phyloP scores from a whole-genome alignment of 129 eudicot species.

The Ambrosia artemisiifolia region DNA sequence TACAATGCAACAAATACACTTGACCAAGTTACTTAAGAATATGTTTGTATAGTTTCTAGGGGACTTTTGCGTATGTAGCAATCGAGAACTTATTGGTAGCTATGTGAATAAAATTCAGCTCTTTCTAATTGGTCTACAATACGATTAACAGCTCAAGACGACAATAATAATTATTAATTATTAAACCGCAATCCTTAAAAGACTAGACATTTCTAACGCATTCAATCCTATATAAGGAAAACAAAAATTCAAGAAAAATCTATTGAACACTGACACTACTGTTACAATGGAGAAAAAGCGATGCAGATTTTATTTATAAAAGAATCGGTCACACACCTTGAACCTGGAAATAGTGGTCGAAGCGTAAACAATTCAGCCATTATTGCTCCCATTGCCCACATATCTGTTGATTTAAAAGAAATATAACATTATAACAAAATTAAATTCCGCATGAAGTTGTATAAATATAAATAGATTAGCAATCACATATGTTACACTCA shows the following conservation, averaged over 20 bases:
- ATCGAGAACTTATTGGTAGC: conserved; percentile 3
- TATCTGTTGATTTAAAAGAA: conserved; percentile 44
- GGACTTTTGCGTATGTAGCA: not conserved
- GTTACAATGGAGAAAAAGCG: not conserved
- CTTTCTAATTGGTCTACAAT: not conserved
- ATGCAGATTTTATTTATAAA: not conserved
- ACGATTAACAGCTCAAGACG: not conserved
- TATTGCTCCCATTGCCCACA: conserved; percentile 99
- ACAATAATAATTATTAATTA: not conserved
- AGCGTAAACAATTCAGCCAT: conserved; percentile 88
- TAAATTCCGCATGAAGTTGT: not conserved
- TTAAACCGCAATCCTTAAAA: not conserved
- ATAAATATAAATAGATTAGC: not conserved
- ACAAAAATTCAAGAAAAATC: not conserved
- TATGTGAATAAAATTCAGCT: not conserved
- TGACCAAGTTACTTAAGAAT: not conserved
- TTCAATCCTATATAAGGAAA: not conserved
- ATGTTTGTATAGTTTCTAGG: not conserved
- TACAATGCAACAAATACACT: not conserved
- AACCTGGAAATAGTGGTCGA: conserved; percentile 93
- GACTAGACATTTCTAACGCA: not conserved
- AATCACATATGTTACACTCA: conserved; percentile 40
- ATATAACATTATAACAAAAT: not conserved
- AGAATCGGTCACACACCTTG: conserved; percentile 54
- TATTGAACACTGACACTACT: not conserved